Conservation (phyloP, 371 early-diverging fungal species). For the Chytridiales sp. region DNA sequence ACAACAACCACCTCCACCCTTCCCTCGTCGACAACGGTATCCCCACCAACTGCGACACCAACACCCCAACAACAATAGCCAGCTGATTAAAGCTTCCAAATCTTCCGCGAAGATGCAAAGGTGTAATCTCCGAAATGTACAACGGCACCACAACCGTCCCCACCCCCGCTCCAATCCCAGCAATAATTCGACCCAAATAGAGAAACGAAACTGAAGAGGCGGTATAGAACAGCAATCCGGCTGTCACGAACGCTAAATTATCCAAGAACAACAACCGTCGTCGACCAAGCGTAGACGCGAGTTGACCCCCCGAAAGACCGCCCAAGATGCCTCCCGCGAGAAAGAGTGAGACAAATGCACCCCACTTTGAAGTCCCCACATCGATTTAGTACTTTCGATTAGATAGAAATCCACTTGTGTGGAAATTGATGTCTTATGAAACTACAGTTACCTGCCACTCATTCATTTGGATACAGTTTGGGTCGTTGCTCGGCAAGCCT, state of each 20-base stretch:
- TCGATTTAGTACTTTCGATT: neutral
- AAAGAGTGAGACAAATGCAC: conserved; percentile 40
- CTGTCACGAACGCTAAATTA: conserved; percentile 59
- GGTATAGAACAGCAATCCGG: conserved; percentile 66
- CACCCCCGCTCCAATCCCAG: conserved; percentile 83
- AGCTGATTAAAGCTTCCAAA: conserved; percentile 79
- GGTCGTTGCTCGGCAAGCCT: conserved; percentile 35
- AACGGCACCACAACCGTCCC: conserved; percentile 82
- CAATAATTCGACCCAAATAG: conserved; percentile 74
- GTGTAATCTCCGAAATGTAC: conserved; percentile 85
- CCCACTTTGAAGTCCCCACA: conserved; percentile 38
- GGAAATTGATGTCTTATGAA: neutral
- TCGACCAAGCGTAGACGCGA: conserved; percentile 75
- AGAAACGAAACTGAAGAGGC: conserved; percentile 54
- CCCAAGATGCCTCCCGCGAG: conserved; percentile 74
- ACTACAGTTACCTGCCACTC: conserved; percentile 46
- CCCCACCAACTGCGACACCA: conserved; percentile 30
- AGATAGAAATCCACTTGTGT: neutral
- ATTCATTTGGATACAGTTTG: conserved; percentile 79
- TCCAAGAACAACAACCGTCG: conserved; percentile 66
- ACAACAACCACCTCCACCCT: conserved; percentile 37
- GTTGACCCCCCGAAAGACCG: conserved; percentile 68
- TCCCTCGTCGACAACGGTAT: conserved; percentile 27
- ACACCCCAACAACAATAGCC: conserved; percentile 46
- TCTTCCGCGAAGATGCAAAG: conserved; percentile 69